phyloP scores from a whole-genome alignment of 192 early-diverging fungal genomes.

The Coemansia sp. region DNA sequence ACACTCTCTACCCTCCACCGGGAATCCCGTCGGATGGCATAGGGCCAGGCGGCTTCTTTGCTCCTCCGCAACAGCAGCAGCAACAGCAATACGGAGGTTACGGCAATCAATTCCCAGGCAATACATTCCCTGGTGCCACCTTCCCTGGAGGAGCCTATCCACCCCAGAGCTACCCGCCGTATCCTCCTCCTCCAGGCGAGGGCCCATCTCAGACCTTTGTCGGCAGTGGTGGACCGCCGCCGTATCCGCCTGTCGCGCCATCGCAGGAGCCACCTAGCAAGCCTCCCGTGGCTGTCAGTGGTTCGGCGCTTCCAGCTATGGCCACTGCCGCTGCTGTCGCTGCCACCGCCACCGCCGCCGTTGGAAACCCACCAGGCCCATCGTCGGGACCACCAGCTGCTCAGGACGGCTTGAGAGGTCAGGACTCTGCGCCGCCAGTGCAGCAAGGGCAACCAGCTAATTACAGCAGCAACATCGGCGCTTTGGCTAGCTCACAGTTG shows the following conservation, averaged over 20 bases:
- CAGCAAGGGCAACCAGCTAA: conserved; percentile 3
- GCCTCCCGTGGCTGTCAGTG: neutral
- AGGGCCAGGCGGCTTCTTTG: conserved; percentile 38
- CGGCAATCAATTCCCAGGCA: neutral
- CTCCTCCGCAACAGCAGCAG: conserved; percentile 9
- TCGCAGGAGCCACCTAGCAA: conserved; percentile 6
- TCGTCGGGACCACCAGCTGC: neutral
- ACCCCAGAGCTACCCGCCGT: conserved; percentile 20
- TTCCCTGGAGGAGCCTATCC: conserved; percentile 3
- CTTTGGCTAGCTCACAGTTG: conserved; percentile 13
- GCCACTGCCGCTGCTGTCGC: neutral
- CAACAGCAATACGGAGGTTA: conserved; percentile 10
- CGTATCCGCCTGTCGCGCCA: conserved; percentile 24
- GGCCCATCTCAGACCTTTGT: neutral
- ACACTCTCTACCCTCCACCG: neutral
- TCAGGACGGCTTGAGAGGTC: neutral
- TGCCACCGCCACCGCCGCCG: neutral
- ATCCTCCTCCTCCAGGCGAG: conserved; percentile 17
- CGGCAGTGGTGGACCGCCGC: neutral
- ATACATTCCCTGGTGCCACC: neutral
- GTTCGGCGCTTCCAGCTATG: neutral
- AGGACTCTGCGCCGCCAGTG: neutral
- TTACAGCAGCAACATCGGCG: neutral
- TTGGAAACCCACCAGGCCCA: neutral
- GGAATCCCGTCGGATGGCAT: conserved; percentile 5